Evolutionary conservation across 2,329 filamentous ascomycete species (phyloP).

Genomic region (Talaromyces marneffei): DNA sequence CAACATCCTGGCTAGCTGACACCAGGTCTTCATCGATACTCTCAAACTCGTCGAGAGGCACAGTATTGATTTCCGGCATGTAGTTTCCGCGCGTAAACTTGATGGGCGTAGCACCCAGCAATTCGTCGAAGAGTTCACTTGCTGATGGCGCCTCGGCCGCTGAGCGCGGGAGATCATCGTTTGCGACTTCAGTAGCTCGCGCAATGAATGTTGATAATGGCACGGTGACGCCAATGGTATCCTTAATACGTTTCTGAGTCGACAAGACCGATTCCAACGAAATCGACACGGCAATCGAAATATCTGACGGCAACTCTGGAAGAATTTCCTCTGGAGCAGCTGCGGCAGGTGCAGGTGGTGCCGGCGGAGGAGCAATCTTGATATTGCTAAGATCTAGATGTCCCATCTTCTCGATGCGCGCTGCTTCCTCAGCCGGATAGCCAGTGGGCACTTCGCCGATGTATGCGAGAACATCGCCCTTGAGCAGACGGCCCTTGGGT

Average conservation of each 20-base stretch:
- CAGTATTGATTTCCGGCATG: slow-evolving; percentile 62
- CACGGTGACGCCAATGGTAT: slow-evolving; percentile 70
- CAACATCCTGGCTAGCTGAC: slow-evolving; percentile 56
- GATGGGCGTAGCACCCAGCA: slow-evolving; percentile 58
- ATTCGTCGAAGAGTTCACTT: slow-evolving; percentile 81
- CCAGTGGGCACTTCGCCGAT: slow-evolving; percentile 69
- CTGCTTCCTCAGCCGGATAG: slow-evolving; percentile 65
- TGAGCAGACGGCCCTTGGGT: slow-evolving; percentile 80
- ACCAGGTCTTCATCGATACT: neutral
- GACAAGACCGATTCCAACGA: slow-evolving; percentile 73
- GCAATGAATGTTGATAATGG: slow-evolving; percentile 82
- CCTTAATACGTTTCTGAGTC: slow-evolving; percentile 72
- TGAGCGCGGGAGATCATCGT: slow-evolving; percentile 71
- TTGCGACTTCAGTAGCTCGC: slow-evolving; percentile 78
- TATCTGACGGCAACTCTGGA: slow-evolving; percentile 26
- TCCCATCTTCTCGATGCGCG: slow-evolving; percentile 65
- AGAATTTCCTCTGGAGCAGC: slow-evolving; percentile 23
- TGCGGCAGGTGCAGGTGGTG: slow-evolving; percentile 16
- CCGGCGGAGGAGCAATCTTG: slow-evolving; percentile 59
- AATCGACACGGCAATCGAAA: slow-evolving; percentile 62
- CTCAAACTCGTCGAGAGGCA: slow-evolving; percentile 38
- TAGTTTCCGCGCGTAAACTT: slow-evolving; percentile 55
- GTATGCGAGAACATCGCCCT: slow-evolving; percentile 91
- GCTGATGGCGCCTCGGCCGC: slow-evolving; percentile 60
- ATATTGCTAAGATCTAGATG: slow-evolving; percentile 95